These are phyloP conservation scores for Fusarium sp. DNA, from an alignment of 2,329 filamentous ascomycete species.

Conservation along the genomic window DNA sequence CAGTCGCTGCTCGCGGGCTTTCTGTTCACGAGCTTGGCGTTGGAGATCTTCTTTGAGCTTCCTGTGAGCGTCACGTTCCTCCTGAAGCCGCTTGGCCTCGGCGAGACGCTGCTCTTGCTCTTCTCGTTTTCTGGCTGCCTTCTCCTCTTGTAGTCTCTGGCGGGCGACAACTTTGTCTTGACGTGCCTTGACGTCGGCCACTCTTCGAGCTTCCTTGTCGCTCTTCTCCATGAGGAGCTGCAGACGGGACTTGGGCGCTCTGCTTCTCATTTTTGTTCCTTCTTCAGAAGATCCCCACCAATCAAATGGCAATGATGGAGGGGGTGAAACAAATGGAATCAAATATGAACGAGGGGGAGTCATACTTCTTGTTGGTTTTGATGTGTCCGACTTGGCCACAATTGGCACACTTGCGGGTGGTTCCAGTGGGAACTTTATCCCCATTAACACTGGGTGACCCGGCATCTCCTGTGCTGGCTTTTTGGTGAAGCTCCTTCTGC, in stretches of 20 bases:
- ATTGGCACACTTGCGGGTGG: slow-evolving; percentile 93
- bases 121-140: slow-evolving; percentile 23
- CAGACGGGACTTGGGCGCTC: slow-evolving; percentile 31
- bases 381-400: slow-evolving; percentile 97
- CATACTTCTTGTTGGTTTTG: slow-evolving; percentile 98
- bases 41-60: slow-evolving; percentile 33
- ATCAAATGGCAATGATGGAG: slow-evolving; percentile 46
- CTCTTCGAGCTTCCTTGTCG: slow-evolving; percentile 30
- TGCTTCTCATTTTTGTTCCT: slow-evolving; percentile 26
- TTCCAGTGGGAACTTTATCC: slow-evolving; percentile 69
- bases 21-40: slow-evolving; percentile 25
- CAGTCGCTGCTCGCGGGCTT: slow-evolving; percentile 21
- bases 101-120: slow-evolving; percentile 34
- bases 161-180: slow-evolving; percentile 28
- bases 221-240: slow-evolving; percentile 37
- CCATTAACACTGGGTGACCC: slow-evolving; percentile 58
- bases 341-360: slow-evolving; percentile 34
- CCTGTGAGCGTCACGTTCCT: slow-evolving; percentile 17
- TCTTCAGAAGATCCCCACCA: slow-evolving; percentile 44
- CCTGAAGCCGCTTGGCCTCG: slow-evolving; percentile 21
- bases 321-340: slow-evolving; percentile 38
- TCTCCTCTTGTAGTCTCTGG: slow-evolving; percentile 13
- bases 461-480: slow-evolving; percentile 54
- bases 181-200: slow-evolving; percentile 19
- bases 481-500: slow-evolving; percentile 74